phyloP scores from a whole-genome alignment of 495 filamentous ascomycete genomes.

The Tuber magnatum region DNA sequence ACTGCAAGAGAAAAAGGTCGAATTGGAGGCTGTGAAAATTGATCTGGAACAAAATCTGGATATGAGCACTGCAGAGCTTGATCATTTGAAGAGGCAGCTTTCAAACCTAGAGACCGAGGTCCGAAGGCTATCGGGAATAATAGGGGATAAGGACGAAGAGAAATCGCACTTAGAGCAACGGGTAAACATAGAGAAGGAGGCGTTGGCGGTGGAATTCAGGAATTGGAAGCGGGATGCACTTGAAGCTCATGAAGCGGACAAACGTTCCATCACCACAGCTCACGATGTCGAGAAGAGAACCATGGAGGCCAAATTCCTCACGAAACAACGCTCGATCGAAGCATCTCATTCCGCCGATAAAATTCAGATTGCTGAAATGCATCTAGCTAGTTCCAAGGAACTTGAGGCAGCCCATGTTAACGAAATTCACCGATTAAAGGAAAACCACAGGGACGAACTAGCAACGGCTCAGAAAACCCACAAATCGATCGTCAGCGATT shows the following conservation, averaged over 20 bases:
- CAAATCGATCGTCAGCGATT: constrained; percentile 19
- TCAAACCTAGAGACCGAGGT: constrained; percentile 53
- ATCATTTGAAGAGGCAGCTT: constrained; percentile 48
- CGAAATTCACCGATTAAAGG: constrained; percentile 23
- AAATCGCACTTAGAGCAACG: constrained; percentile 47
- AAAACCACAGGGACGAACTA: constrained; percentile 20
- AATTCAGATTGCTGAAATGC: constrained; percentile 9
- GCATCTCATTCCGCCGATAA: constrained; percentile 30
- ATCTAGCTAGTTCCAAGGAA: constrained; percentile 18
- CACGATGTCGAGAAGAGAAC: constrained; percentile 29
- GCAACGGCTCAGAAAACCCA: constrained; percentile 22
- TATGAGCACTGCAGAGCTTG: constrained; percentile 48
- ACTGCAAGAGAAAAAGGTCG: constrained; percentile 50
- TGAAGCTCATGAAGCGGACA: constrained; percentile 30
- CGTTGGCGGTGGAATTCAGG: constrained; percentile 45
- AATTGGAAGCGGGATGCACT: constrained; percentile 39
- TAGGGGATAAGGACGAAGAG: constrained; percentile 47
- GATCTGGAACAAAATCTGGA: constrained; percentile 51
- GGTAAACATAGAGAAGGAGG: constrained; percentile 48
- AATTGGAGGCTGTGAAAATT: constrained; percentile 50
- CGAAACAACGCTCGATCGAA: constrained; percentile 29
- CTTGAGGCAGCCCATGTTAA: constrained; percentile 31
- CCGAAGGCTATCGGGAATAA: constrained; percentile 51
- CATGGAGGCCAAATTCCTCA: constrained; percentile 33
- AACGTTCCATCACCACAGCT: constrained; percentile 19